Evolutionary conservation across 2,329 filamentous ascomycete species (phyloP).

Genomic region (Trichoderma aggressivum): DNA sequence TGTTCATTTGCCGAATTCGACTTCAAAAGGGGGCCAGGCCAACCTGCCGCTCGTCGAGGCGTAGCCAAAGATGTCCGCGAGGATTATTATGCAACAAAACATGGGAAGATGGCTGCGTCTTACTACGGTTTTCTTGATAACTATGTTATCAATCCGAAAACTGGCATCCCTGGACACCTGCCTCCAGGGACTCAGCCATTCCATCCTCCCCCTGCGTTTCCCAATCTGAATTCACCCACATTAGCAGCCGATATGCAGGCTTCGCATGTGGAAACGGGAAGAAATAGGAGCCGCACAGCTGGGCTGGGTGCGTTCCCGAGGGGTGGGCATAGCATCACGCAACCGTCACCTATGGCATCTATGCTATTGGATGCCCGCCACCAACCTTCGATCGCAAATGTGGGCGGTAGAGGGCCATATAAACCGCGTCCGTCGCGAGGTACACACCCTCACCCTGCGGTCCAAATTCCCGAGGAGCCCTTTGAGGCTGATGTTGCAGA

Average conservation of each 20-base stretch:
- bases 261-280: conserved; percentile 45
- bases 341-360: conserved; percentile 66
- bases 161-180: conserved; percentile 59
- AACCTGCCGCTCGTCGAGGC: conserved; percentile 38
- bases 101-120: conserved; percentile 97
- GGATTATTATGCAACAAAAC: conserved; percentile 92
- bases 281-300: conserved; percentile 40
- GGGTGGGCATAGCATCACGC: conserved; percentile 41
- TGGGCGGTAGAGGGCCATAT: conserved; percentile 45
- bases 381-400: conserved; percentile 56
- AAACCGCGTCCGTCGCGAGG: conserved; percentile 43
- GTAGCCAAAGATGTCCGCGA: conserved; percentile 66
- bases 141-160: conserved; percentile 73
- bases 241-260: conserved; percentile 54
- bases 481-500: conserved; percentile 45
- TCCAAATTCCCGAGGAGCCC: conserved; percentile 55
- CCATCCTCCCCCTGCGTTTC: conserved; percentile 72
- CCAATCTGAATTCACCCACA: conserved; percentile 63
- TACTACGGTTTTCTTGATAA: conserved; percentile 94
- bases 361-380: conserved; percentile 73
- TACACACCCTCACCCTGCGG: conserved; percentile 43
- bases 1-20: conserved; percentile 98
- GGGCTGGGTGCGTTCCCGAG: conserved; percentile 27
- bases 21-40: conserved; percentile 75
- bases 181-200: conserved; percentile 58